phyloP scores from a whole-genome alignment of 2,329 filamentous ascomycete genomes.

The Sclerotinia trifoliorum region DNA sequence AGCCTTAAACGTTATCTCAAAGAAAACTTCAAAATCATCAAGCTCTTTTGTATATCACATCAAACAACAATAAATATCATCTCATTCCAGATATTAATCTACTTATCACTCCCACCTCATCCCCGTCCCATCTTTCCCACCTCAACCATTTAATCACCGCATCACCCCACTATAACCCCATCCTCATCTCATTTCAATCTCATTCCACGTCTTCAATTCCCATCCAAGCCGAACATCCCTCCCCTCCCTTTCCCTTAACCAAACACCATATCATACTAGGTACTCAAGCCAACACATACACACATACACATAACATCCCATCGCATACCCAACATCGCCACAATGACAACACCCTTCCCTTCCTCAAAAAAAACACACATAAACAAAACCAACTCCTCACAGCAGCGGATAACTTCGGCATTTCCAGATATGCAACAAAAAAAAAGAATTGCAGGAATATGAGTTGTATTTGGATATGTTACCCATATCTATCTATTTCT shows the following conservation, averaged over 20 bases:
- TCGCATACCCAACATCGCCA: background rate
- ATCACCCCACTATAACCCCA: background rate
- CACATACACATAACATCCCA: background rate
- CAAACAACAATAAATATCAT: background rate
- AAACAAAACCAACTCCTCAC: background rate
- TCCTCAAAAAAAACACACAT: background rate
- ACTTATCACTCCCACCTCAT: too few species aligned
- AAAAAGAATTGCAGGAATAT: background rate
- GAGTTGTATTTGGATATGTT: too few species aligned
- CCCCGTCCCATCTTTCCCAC: background rate
- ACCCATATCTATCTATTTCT: background rate
- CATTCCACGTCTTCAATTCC: background rate
- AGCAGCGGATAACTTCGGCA: conserved; percentile 17
- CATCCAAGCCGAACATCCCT: background rate
- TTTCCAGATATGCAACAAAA: conserved; percentile 12
- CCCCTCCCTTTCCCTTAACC: background rate
- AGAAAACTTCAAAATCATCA: background rate
- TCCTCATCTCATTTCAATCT: background rate
- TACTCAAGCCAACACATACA: background rate
- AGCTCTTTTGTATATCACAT: background rate
- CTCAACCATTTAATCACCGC: background rate
- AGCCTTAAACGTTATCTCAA: background rate
- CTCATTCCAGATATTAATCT: background rate
- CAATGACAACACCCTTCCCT: background rate
- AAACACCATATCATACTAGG: background rate